Evolutionary conservation across 768 basidiomycete genomes (phyloP).

Genomic region (Psilocybe azurescens): DNA sequence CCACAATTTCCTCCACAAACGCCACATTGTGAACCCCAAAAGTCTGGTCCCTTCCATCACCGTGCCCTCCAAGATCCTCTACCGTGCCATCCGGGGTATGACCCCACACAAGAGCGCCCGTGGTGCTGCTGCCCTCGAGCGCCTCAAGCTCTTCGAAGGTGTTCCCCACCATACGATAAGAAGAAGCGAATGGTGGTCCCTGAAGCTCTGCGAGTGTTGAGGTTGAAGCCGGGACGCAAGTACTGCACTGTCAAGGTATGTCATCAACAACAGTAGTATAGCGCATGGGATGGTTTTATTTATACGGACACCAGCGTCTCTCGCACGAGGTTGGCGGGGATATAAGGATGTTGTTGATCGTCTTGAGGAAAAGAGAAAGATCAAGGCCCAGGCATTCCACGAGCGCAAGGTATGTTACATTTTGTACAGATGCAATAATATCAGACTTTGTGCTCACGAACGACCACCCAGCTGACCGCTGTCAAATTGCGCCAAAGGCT

Average conservation of each 20-base stretch:
- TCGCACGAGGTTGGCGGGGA: slow-evolving; percentile 98
- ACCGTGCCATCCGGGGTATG: slow-evolving; percentile 99
- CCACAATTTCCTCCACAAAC: slow-evolving; percentile 99
- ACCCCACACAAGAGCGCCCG: slow-evolving; percentile 97
- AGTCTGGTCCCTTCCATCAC: slow-evolving; percentile 99
- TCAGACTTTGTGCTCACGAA: slow-evolving; percentile 6
- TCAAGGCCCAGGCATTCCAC: slow-evolving; percentile 98
- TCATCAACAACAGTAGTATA: slow-evolving; percentile 5
- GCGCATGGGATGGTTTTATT: slow-evolving; percentile 9
- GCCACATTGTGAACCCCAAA: slow-evolving; percentile 99
- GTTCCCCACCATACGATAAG: slow-evolving; percentile 98
- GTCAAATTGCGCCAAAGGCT: slow-evolving; percentile 95
- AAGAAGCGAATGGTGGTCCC: slow-evolving; percentile 99
- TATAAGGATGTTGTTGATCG: slow-evolving; percentile 99
- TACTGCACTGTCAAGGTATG: slow-evolving; percentile 98
- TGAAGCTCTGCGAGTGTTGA: slow-evolving; percentile 92
- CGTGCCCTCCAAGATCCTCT: slow-evolving; percentile 98
- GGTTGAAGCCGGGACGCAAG: slow-evolving; percentile 99
- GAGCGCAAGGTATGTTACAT: slow-evolving; percentile 88
- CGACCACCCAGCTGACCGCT: slow-evolving; percentile 69
- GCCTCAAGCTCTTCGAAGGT: slow-evolving; percentile 98
- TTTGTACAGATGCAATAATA: background rate
- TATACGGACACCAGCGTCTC: slow-evolving; percentile 67
- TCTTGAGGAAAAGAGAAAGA: slow-evolving; percentile 99
- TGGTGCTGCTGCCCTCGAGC: slow-evolving; percentile 94